These are phyloP conservation scores for Fraxinus sp. DNA, from an alignment of 305 asterid species.

Conservation along the genomic window DNA sequence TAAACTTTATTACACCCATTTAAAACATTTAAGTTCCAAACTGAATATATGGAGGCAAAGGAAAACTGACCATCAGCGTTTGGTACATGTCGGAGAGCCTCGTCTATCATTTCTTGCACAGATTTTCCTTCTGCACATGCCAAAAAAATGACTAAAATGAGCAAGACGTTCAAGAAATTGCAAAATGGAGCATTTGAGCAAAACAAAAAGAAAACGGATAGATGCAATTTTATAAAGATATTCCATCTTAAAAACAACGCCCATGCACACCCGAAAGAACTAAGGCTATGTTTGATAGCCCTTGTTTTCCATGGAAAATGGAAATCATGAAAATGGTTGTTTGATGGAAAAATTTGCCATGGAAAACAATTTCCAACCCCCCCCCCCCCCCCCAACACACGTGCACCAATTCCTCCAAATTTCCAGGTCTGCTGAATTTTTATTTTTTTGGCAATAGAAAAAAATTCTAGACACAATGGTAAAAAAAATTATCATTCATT, in stretches of 20 bases:
- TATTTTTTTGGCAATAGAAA: too few relatives aligned
- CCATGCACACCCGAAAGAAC: not conserved
- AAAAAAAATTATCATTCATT: too few relatives aligned
- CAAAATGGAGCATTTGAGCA: not conserved
- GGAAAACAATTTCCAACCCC: too few relatives aligned
- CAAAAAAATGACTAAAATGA: conserved; percentile 22
- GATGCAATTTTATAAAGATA: not conserved
- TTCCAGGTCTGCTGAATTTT: too few relatives aligned
- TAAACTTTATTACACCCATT: conserved; percentile 23
- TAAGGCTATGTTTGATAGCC: not conserved
- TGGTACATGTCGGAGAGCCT: conserved; percentile 86
- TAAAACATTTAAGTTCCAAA: conserved; percentile 15
- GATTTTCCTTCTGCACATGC: conserved; percentile 86
- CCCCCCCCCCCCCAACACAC: too few relatives aligned
- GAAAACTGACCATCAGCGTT: conserved; percentile 63
- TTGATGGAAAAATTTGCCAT: too few relatives aligned
- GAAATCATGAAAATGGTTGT: too few relatives aligned
- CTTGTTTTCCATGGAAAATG: too few relatives aligned
- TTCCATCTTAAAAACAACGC: not conserved
- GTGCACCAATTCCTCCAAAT: too few relatives aligned
- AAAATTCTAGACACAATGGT: too few relatives aligned
- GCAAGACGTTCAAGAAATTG: conserved; percentile 11
- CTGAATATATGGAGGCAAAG: conserved; percentile 27
- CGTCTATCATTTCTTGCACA: conserved; percentile 89
- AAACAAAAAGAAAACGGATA: not conserved